A percentile compares a stretch with the other conserved stretches of the same genome.
phyloP scores from a whole-genome alignment of 2,329 filamentous ascomycete genomes.

The Pseudogymnoascus sp. region DNA sequence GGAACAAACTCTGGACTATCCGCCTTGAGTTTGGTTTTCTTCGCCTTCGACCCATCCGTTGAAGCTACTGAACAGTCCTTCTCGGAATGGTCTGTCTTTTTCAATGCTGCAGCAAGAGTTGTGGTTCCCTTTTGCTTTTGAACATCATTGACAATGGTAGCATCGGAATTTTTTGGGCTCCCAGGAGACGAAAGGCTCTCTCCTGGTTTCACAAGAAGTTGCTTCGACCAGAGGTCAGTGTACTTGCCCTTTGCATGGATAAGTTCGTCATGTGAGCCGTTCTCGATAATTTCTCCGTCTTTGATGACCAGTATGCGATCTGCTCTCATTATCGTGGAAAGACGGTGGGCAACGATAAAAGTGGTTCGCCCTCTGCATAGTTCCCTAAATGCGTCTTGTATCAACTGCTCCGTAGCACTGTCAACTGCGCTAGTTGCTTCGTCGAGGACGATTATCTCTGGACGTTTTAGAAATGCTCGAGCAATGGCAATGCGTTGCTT shows the following conservation, averaged over 20 bases:
- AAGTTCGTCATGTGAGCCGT: conserved; percentile 43
- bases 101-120: conserved; percentile 7
- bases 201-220: conserved; percentile 29
- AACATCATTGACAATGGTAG: conserved; percentile 26
- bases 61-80: neutral
- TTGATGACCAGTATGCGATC: conserved; percentile 47
- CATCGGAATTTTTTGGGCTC: conserved; percentile 22
- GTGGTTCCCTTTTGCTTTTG: conserved; percentile 3
- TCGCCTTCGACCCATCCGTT: neutral
- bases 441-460: conserved; percentile 13
- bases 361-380: conserved; percentile 43
- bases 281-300: conserved; percentile 43
- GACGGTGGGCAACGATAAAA: conserved; percentile 35
- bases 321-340: conserved; percentile 47
- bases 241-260: conserved; percentile 42
- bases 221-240: conserved; percentile 43
- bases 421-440: conserved; percentile 42
- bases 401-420: conserved; percentile 36
- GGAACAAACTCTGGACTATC: conserved; percentile 36
- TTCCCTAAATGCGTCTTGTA: conserved; percentile 39
- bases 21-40: conserved; percentile 28
- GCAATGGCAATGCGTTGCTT: conserved; percentile 13
- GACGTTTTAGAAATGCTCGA: conserved; percentile 12
- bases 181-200: conserved; percentile 18
- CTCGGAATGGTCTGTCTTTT: conserved; percentile 1